phyloP scores from a whole-genome alignment of 2,329 filamentous ascomycete species.

The Trichoderma koningiopsis region DNA sequence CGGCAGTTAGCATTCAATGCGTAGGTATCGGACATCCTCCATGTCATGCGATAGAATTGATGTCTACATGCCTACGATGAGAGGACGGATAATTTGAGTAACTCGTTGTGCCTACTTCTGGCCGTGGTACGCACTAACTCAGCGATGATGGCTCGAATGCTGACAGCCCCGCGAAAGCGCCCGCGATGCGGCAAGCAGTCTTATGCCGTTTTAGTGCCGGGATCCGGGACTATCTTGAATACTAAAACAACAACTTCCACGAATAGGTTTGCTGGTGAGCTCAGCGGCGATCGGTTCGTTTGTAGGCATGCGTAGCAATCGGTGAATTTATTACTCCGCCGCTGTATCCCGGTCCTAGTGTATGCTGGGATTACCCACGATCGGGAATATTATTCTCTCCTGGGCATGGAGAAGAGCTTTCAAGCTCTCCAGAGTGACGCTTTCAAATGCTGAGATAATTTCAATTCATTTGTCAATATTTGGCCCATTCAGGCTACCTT shows the following conservation, averaged over 20 bases:
- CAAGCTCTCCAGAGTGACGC: neutral
- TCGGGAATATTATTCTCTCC: slow-evolving; percentile 12
- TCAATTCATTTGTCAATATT: neutral
- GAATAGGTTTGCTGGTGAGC: neutral
- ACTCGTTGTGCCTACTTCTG: neutral
- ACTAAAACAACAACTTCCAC: neutral
- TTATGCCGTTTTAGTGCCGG: neutral
- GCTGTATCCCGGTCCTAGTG: neutral
- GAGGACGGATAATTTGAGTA: neutral
- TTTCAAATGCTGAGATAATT: neutral
- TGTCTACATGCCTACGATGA: neutral
- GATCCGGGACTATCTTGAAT: neutral
- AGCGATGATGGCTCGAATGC: neutral
- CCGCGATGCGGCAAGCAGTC: neutral
- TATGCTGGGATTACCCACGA: neutral
- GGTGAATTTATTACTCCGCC: neutral
- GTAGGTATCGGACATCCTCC: neutral
- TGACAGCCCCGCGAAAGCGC: neutral
- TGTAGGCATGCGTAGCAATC: neutral
- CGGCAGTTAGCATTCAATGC: neutral
- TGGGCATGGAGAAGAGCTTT: neutral
- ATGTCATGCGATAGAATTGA: neutral
- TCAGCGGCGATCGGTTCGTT: neutral
- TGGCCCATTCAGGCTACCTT: neutral
- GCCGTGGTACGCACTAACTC: neutral